Conservation (phyloP, 176 grass and related monocot genomes). For the Cenchrus fungigraminus region DNA sequence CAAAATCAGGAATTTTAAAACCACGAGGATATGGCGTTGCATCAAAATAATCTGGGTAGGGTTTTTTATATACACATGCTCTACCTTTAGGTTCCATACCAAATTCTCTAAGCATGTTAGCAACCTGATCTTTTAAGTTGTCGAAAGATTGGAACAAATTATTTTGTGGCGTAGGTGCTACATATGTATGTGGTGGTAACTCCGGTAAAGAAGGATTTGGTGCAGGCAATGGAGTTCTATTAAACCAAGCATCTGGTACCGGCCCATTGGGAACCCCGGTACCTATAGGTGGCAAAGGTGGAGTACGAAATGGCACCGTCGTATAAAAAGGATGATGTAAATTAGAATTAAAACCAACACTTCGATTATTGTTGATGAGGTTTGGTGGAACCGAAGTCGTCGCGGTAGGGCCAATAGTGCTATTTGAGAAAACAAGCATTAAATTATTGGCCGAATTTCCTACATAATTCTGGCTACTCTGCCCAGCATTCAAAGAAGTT, state of each 20-base stretch:
- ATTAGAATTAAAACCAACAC: neutral
- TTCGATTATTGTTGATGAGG: neutral
- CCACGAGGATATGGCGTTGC: neutral
- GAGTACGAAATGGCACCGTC: neutral
- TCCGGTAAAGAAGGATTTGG: neutral
- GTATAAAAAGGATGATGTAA: neutral
- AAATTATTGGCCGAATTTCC: neutral
- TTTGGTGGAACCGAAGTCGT: neutral
- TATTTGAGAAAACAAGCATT: neutral
- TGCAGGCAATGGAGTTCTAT: neutral
- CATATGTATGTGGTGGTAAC: too few relatives aligned
- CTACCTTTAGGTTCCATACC: neutral
- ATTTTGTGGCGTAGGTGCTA: neutral
- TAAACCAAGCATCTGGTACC: neutral
- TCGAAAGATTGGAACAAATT: too few relatives aligned
- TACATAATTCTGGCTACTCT: neutral
- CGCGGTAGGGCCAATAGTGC: neutral
- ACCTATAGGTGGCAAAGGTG: neutral
- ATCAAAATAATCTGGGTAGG: neutral
- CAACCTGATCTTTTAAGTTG: neutral
- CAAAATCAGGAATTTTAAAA: slow-evolving; percentile 19
- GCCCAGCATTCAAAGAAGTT: too few relatives aligned
- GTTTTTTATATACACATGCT: slow-evolving; percentile 2
- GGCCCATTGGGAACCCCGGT: neutral
- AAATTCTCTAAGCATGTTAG: neutral